Conservation (phyloP, 371 early-diverging fungal species). For the Mucor racemosus region DNA sequence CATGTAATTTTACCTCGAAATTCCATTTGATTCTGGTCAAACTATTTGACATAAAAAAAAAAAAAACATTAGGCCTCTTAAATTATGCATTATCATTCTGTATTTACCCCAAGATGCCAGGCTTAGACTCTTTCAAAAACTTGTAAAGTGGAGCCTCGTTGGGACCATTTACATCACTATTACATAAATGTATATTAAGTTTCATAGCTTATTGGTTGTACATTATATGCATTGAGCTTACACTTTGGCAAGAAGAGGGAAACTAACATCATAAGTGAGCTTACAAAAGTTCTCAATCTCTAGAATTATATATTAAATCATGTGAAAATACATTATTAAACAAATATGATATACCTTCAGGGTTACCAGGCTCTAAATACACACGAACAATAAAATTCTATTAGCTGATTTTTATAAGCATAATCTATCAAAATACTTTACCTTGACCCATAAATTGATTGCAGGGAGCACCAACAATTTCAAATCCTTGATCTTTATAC, state of each 20-base stretch:
- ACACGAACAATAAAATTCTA: neutral
- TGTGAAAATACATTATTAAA: neutral
- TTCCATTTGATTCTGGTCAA: constrained; percentile 80
- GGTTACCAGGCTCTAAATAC: constrained; percentile 58
- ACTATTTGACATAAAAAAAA: constrained; percentile 26
- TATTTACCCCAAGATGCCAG: constrained; percentile 63
- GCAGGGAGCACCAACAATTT: constrained; percentile 86
- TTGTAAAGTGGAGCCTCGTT: constrained; percentile 75
- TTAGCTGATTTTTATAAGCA: too few relatives aligned
- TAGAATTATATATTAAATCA: neutral
- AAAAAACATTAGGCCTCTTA: neutral
- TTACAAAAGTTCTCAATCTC: constrained; percentile 39
- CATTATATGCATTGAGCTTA: constrained; percentile 12
- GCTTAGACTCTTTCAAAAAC: constrained; percentile 70
- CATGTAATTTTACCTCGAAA: constrained; percentile 51
- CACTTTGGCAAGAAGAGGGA: constrained; percentile 85
- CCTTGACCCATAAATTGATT: constrained; percentile 91
- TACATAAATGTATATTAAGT: neutral
- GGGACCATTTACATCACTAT: constrained; percentile 80
- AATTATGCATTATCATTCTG: neutral
- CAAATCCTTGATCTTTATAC: constrained; percentile 79
- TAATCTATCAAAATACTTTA: constrained; percentile 9
- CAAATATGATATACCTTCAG: constrained; percentile 22
- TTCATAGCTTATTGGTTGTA: neutral
- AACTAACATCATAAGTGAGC: constrained; percentile 71